A percentile compares a stretch with the other conserved stretches of the same genome.
phyloP scores from a whole-genome alignment of 768 basidiomycete species.

The Cubamyces lactineus region DNA sequence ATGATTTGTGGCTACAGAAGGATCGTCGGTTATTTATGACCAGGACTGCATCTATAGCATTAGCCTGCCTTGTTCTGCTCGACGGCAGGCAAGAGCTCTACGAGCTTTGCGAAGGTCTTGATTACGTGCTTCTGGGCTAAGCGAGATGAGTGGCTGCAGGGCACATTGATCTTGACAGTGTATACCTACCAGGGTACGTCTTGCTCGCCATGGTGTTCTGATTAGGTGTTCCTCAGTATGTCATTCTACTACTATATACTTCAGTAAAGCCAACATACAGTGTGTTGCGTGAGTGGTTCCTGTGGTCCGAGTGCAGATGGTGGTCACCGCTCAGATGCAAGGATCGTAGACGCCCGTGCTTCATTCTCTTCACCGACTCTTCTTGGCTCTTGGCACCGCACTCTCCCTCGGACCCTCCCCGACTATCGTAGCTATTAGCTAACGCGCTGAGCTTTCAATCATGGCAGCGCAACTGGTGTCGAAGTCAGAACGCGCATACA shows the following conservation, averaged over 20 bases:
- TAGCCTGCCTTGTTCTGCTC: conserved; percentile 57
- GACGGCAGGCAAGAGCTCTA: conserved; percentile 49
- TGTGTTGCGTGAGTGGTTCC: neutral
- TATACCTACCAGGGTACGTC: conserved; percentile 8
- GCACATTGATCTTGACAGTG: too few relatives aligned
- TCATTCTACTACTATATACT: neutral
- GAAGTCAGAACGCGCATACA: conserved; percentile 81
- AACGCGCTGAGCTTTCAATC: neutral
- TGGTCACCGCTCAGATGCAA: conserved; percentile 5
- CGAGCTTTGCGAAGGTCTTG: conserved; percentile 57
- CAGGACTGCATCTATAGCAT: neutral
- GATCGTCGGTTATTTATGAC: neutral
- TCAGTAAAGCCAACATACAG: neutral
- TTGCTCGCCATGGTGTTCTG: conserved; percentile 5
- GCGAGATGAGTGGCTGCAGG: neutral
- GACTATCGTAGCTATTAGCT: neutral
- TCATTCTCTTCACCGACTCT: neutral
- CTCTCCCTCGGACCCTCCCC: neutral
- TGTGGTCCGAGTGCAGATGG: neutral
- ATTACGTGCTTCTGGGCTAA: conserved; percentile 55
- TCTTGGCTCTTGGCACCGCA: too few relatives aligned
- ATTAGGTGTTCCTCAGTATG: neutral
- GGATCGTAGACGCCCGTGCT: neutral
- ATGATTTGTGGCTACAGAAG: conserved; percentile 64
- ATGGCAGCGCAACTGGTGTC: conserved; percentile 48